phyloP scores from a whole-genome alignment of 2,329 filamentous ascomycete genomes.

The Pestalotiopsis sp. region DNA sequence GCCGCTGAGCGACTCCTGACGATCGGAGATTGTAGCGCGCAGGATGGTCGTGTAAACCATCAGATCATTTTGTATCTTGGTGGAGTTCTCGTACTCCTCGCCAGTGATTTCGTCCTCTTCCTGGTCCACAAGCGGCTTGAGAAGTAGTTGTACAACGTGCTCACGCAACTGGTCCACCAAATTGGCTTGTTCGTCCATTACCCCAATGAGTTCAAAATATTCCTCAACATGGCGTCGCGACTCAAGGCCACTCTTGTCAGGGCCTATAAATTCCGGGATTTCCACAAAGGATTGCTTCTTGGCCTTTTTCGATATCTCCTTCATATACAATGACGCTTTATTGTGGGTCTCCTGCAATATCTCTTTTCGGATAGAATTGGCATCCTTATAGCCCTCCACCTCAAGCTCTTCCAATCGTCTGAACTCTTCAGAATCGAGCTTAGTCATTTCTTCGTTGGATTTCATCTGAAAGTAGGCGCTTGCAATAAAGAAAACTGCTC shows the following conservation, averaged over 20 bases:
- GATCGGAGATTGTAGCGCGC: slow-evolving; percentile 76
- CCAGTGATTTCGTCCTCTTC: slow-evolving; percentile 78
- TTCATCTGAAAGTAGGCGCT: slow-evolving; percentile 87
- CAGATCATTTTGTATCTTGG: slow-evolving; percentile 84
- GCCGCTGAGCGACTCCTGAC: slow-evolving; percentile 76
- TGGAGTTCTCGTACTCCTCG: slow-evolving; percentile 87
- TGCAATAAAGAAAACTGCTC: slow-evolving; percentile 81
- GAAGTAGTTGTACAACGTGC: slow-evolving; percentile 70
- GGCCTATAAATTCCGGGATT: slow-evolving; percentile 62
- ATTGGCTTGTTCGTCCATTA: slow-evolving; percentile 73
- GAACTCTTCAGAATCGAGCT: slow-evolving; percentile 69
- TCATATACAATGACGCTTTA: slow-evolving; percentile 68
- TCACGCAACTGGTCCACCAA: slow-evolving; percentile 76
- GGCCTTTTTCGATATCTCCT: slow-evolving; percentile 56
- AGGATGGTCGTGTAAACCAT: slow-evolving; percentile 84
- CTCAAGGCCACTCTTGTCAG: slow-evolving; percentile 69
- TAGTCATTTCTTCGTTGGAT: slow-evolving; percentile 64
- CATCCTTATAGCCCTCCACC: slow-evolving; percentile 72
- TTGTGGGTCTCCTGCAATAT: slow-evolving; percentile 62
- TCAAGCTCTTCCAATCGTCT: slow-evolving; percentile 70
- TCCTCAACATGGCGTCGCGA: slow-evolving; percentile 66
- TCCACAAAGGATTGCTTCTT: slow-evolving; percentile 58
- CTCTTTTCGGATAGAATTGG: slow-evolving; percentile 77
- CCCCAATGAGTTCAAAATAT: slow-evolving; percentile 64
- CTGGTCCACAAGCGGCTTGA: slow-evolving; percentile 79